Conservation (phyloP, 2,329 filamentous ascomycete species). For the Fusarium xyrophilum region DNA sequence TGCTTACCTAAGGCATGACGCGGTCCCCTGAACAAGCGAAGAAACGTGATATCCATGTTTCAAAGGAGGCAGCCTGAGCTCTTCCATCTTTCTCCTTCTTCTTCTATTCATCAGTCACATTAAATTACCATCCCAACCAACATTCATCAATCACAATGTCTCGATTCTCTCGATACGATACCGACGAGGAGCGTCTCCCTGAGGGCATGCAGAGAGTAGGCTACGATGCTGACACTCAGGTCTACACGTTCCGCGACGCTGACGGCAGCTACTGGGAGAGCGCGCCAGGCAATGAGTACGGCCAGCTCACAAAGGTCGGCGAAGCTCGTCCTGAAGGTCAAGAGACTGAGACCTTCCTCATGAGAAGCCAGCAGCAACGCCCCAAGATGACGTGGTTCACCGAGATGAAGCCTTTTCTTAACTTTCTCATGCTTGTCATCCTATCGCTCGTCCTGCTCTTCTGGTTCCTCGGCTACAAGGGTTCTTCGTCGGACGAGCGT, state of each 20-base stretch:
- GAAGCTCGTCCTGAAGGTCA: slow-evolving; percentile 39
- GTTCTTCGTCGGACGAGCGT: slow-evolving; percentile 33
- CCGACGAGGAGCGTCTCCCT: slow-evolving; percentile 61
- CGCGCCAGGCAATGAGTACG: slow-evolving; percentile 58
- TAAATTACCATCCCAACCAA: not conserved
- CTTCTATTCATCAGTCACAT: not conserved
- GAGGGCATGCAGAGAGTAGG: slow-evolving; percentile 61
- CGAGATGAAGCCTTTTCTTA: slow-evolving; percentile 62
- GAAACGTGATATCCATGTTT: slow-evolving; percentile 20
- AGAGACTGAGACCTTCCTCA: slow-evolving; percentile 46
- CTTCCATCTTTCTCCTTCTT: not conserved
- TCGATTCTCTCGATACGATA: slow-evolving; percentile 53
- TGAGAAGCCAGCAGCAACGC: slow-evolving; percentile 15
- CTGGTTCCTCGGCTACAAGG: slow-evolving; percentile 53
- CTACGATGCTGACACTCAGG: slow-evolving; percentile 63
- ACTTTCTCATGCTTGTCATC: slow-evolving; percentile 63
- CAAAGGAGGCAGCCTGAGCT: slow-evolving; percentile 2
- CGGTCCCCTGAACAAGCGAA: slow-evolving; percentile 23
- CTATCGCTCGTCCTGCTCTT: slow-evolving; percentile 58
- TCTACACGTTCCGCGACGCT: slow-evolving; percentile 59
- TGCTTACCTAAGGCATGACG: slow-evolving; percentile 35
- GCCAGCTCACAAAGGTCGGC: slow-evolving; percentile 53
- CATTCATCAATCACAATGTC: slow-evolving; percentile 44
- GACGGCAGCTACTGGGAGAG: slow-evolving; percentile 60
- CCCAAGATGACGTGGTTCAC: slow-evolving; percentile 56